Evolutionary conservation across 2,329 filamentous ascomycete species (phyloP).

Genomic region (Verticillium isaacii): DNA sequence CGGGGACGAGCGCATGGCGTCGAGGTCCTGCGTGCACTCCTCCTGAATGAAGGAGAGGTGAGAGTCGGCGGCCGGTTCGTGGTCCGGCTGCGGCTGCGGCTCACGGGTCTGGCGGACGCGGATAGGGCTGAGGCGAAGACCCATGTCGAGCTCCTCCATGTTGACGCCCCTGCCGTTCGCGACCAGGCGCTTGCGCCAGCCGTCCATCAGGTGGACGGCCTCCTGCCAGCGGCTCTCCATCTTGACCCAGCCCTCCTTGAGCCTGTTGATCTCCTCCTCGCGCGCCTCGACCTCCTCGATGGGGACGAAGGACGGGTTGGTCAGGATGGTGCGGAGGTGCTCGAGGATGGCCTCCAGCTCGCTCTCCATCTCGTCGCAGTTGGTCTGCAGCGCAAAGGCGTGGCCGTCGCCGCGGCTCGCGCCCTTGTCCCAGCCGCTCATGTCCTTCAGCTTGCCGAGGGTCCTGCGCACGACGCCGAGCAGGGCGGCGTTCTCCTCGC

Average conservation of each 20-base stretch:
- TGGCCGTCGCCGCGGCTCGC: slow-evolving; percentile 19
- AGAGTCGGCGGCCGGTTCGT: slow-evolving; percentile 36
- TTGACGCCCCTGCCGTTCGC: slow-evolving; percentile 66
- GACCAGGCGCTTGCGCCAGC: slow-evolving; percentile 81
- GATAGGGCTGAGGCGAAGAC: slow-evolving; percentile 58
- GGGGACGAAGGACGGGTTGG: slow-evolving; percentile 93
- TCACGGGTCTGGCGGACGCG: slow-evolving; percentile 32
- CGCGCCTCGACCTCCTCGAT: slow-evolving; percentile 91
- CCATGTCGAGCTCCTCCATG: slow-evolving; percentile 62
- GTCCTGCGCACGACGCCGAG: slow-evolving; percentile 68
- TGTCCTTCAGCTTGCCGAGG: slow-evolving; percentile 64
- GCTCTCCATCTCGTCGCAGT: slow-evolving; percentile 60
- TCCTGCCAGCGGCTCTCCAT: slow-evolving; percentile 92
- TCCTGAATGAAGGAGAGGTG: slow-evolving; percentile 29
- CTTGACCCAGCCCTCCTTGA: slow-evolving; percentile 84
- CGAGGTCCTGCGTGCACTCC: slow-evolving; percentile 10
- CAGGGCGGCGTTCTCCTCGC: slow-evolving; percentile 86
- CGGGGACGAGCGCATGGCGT: slow-evolving; percentile 16
- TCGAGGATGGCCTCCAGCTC: slow-evolving; percentile 76
- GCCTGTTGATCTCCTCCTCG: slow-evolving; percentile 80
- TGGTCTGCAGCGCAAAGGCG: slow-evolving; percentile 27
- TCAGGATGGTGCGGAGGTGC: slow-evolving; percentile 78
- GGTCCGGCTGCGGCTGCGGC: slow-evolving; percentile 22
- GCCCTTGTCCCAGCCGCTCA: slow-evolving; percentile 50
- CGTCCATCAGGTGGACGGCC: slow-evolving; percentile 83